Evolutionary conservation across 495 filamentous ascomycete species (phyloP).

Genomic region (Talaromyces trachyspermus): DNA sequence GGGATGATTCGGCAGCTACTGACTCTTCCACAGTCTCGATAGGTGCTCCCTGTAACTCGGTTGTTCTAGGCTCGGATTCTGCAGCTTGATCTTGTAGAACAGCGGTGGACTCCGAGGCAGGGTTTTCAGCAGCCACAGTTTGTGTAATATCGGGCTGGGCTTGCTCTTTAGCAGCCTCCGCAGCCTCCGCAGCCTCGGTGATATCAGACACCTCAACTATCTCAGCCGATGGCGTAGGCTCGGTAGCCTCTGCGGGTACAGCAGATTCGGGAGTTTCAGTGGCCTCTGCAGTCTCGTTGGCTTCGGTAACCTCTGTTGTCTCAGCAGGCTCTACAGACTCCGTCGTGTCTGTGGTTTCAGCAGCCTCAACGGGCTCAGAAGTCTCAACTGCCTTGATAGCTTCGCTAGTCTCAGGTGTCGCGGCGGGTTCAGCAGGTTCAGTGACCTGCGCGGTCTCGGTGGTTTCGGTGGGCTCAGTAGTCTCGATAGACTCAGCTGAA

Average conservation of each 20-base stretch:
- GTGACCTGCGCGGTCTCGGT: slow-evolving; percentile 10
- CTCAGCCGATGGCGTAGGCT: no score
- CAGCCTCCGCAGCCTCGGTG: slow-evolving; percentile 7
- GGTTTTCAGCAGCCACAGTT: slow-evolving; percentile 8
- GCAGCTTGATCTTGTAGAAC: slow-evolving; percentile 1
- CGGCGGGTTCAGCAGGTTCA: no score
- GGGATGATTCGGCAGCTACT: no score
- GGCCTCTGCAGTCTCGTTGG: no score
- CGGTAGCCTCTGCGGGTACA: slow-evolving; percentile 6
- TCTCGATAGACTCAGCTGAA: no score
- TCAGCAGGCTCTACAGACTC: no score
- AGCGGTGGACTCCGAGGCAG: slow-evolving; percentile 7
- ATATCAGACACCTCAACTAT: no score
- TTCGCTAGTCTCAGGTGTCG: slow-evolving; percentile 10
- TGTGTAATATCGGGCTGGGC: no score
- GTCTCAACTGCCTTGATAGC: no score
- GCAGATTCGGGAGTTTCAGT: slow-evolving; percentile 6
- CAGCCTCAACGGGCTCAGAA: slow-evolving; percentile 6
- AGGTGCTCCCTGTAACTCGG: slow-evolving; percentile 4
- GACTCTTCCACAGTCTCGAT: slow-evolving; percentile 5
- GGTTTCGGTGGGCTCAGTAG: no score
- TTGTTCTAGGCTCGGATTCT: slow-evolving; percentile 5
- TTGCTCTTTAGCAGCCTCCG: slow-evolving; percentile 2
- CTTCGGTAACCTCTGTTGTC: slow-evolving; percentile 10
- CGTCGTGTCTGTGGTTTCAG: slow-evolving; percentile 8